Conservation (phyloP, 768 basidiomycete genomes). For the Termitomyces sp. region DNA sequence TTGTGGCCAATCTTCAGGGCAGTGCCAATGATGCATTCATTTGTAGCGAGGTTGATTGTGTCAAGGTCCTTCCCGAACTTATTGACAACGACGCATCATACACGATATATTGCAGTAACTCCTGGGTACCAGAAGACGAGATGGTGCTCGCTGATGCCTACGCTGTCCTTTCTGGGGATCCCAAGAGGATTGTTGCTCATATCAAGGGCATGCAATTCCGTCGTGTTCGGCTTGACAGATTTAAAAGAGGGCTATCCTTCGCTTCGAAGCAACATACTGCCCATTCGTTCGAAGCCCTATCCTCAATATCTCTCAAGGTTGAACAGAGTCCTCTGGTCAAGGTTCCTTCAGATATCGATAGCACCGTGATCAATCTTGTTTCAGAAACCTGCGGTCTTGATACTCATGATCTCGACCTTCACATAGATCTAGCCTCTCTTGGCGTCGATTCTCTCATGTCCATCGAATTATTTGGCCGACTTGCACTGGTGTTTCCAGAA, state of each 20-base stretch:
- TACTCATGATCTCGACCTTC: conserved; percentile 27
- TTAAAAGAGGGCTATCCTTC: conserved; percentile 42
- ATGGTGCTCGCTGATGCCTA: conserved; percentile 50
- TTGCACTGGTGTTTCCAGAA: conserved; percentile 32
- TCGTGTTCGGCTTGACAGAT: conserved; percentile 44
- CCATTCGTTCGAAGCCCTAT: neutral
- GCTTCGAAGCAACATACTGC: conserved; percentile 20
- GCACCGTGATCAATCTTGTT: conserved; percentile 32
- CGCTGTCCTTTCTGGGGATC: conserved; percentile 37
- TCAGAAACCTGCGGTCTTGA: conserved; percentile 39
- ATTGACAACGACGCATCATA: conserved; percentile 40
- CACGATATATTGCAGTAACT: conserved; percentile 48
- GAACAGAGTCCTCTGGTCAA: neutral
- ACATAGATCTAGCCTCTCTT: conserved; percentile 44
- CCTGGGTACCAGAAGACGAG: conserved; percentile 39
- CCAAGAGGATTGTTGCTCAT: conserved; percentile 46
- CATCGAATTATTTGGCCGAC: conserved; percentile 46
- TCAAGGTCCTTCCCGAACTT: conserved; percentile 42
- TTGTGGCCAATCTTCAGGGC: conserved; percentile 60
- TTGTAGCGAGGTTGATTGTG: conserved; percentile 50
- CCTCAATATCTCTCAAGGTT: neutral
- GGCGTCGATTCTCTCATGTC: conserved; percentile 66
- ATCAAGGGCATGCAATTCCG: conserved; percentile 59
- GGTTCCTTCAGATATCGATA: conserved; percentile 10
- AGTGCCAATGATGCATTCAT: conserved; percentile 54